phyloP scores from a whole-genome alignment of 2,329 filamentous ascomycete genomes.

The Trichoderma aggressivum region DNA sequence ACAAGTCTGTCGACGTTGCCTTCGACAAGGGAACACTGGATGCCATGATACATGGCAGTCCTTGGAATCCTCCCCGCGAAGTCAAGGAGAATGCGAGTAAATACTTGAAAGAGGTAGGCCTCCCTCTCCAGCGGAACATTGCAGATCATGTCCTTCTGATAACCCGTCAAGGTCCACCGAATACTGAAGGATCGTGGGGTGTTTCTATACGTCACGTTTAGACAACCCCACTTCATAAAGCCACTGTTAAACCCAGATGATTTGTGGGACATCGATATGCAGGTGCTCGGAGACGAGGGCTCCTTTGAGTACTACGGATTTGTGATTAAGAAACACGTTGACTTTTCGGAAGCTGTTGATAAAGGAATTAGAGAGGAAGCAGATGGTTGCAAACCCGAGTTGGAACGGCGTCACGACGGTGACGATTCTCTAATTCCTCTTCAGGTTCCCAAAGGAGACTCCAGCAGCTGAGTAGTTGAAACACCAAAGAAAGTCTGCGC shows the following conservation, averaged over 20 bases:
- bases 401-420: no score
- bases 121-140: background rate
- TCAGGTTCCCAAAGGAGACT: no score
- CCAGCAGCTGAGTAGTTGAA: no score
- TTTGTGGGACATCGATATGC: no score
- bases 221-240: slow-evolving; percentile 53
- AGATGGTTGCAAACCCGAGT: no score
- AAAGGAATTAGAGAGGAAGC: no score
- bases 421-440: no score
- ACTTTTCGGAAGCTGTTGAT: no score
- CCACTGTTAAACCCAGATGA: slow-evolving; percentile 43
- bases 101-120: slow-evolving; percentile 48
- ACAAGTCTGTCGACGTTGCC: slow-evolving; percentile 48
- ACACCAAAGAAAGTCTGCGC: no score
- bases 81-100: slow-evolving; percentile 45
- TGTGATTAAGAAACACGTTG: no score
- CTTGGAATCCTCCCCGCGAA: slow-evolving; percentile 50
- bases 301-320: no score
- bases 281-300: no score
- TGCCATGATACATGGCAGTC: slow-evolving; percentile 53
- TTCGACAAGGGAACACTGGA: slow-evolving; percentile 57
- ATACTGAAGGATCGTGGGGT: slow-evolving; percentile 46
- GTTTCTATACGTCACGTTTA: slow-evolving; percentile 53
- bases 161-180: slow-evolving; percentile 31
- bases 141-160: background rate